Conservation (phyloP, 331 rosid genomes). For the Spiraea crenata region DNA sequence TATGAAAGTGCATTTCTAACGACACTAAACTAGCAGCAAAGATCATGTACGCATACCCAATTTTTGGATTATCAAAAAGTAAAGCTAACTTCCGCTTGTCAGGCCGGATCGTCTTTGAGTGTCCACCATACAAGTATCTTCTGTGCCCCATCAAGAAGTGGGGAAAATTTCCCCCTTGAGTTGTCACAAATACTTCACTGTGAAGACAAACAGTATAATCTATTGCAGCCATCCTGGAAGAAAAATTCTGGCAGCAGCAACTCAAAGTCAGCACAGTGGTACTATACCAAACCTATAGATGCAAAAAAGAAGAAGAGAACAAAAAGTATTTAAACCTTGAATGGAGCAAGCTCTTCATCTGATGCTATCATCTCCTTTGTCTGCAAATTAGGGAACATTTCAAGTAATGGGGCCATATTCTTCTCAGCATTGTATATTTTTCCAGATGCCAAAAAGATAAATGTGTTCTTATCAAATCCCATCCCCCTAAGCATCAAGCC, state of each 20-base stretch:
- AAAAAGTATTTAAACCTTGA: constrained; percentile 46
- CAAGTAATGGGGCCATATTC: constrained; percentile 78
- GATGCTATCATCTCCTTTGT: constrained; percentile 84
- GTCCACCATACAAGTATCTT: constrained; percentile 93
- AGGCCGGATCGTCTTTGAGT: constrained; percentile 88
- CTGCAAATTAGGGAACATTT: constrained; percentile 93
- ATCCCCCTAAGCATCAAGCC: constrained; percentile 98
- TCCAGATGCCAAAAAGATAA: constrained; percentile 91
- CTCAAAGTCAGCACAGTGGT: constrained; percentile 41
- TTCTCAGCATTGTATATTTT: constrained; percentile 75
- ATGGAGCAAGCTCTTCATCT: constrained; percentile 76
- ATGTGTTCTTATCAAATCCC: constrained; percentile 85
- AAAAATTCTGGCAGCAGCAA: constrained; percentile 64
- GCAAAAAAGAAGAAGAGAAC: constrained; percentile 9
- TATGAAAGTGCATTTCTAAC: not conserved
- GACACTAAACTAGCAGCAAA: constrained; percentile 6
- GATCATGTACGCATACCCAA: constrained; percentile 53
- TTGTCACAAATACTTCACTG: constrained; percentile 97
- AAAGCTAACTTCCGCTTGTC: constrained; percentile 92
- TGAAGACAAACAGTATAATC: constrained; percentile 98
- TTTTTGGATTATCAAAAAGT: constrained; percentile 80
- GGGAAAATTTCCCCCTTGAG: constrained; percentile 99
- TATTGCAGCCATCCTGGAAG: constrained; percentile 99
- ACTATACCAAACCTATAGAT: constrained; percentile 13
- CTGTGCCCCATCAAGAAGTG: constrained; percentile 96